Evolutionary conservation across 2,329 filamentous ascomycete genomes (phyloP), one percentile per base, ranked within the genome.

Genomic region (Hymenoscyphus repandus): DNA sequence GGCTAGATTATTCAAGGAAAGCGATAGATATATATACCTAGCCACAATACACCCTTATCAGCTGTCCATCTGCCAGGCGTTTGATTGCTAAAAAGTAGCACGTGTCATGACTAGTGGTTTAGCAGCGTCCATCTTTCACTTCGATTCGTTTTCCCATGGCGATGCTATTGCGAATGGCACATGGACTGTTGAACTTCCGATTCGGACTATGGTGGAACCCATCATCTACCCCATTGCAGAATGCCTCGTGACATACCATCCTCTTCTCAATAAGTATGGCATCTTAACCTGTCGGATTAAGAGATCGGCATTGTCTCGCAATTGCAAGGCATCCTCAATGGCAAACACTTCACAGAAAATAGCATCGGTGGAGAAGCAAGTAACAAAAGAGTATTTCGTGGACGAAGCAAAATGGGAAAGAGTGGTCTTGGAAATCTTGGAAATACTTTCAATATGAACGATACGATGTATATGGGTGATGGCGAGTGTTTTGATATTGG

Each of bases 51-150:
- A 5, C 27, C 30, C 10, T 44, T 44, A 12, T 44, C 41, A 3
- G 41, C 41, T 33, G 41, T 44, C 41, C 41, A 44, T n/a, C n/a
- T n/a, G n/a, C n/a, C n/a, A n/a, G n/a, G n/a, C n/a, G n/a, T n/a
- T n/a, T n/a, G n/a, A n/a, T n/a, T n/a, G n/a, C n/a, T n/a, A n/a
- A n/a, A n/a, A n/a, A n/a, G n/a, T n/a, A n/a, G n/a, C n/a, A n/a
- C n/a, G n/a, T n/a, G n/a, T n/a, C n/a, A n/a, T n/a, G n/a, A n/a
- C n/a, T n/a, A 41, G 45, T 39, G 45, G 45, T 41, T 32, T 47
- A 15, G 36, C 36, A 18, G 37, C 45, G 37, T 47, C 45, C 12
- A 47, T 47, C 37, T 18, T 47, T 32, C 45, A 37, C 34, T 47
- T 47, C 17, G 30, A 20, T n/a, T 39, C 45, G 30, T 47, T 47